Evolutionary conservation across 1,284 basidiomycete genomes (phyloP).

Genomic region (Mycena citricolor): DNA sequence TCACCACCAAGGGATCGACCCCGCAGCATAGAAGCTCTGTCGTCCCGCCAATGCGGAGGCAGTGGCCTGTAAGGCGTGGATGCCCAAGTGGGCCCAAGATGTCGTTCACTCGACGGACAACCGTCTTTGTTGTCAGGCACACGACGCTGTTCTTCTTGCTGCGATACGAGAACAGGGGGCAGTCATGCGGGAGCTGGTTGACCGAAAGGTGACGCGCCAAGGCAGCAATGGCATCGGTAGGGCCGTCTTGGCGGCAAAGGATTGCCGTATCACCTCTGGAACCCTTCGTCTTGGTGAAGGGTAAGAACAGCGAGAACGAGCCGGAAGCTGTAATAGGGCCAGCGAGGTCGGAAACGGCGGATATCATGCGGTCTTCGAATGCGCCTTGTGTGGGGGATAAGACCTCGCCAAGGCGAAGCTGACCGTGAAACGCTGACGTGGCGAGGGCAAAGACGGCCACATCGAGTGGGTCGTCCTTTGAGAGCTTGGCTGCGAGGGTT

Average conservation of each 20-base stretch:
- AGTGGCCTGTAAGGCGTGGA: slow-evolving; percentile 4
- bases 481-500: not conserved
- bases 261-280: slow-evolving; percentile 1
- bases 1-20: slow-evolving; percentile 1
- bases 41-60: slow-evolving; percentile 11
- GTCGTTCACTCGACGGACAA: not conserved
- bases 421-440: slow-evolving; percentile 5
- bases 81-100: not conserved
- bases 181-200: not conserved
- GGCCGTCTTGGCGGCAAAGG: not conserved
- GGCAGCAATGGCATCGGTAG: slow-evolving; percentile 5
- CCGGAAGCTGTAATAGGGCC: not conserved
- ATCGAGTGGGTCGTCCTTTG: slow-evolving; percentile 1
- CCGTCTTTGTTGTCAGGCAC: not conserved
- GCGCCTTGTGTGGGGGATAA: slow-evolving; percentile 1
- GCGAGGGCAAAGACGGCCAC: slow-evolving; percentile 2
- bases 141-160: not conserved
- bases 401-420: slow-evolving; percentile 8
- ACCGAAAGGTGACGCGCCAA: not conserved
- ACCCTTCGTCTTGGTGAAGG: slow-evolving; percentile 7
- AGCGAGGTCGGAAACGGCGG: not conserved
- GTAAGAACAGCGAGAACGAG: not conserved
- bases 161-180: slow-evolving; percentile 2
- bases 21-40: slow-evolving; percentile 4
- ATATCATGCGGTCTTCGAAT: not conserved